These are phyloP conservation scores for Yarrowia keelungensis DNA, from an alignment of 805 yeast species.

Conservation along the genomic window DNA sequence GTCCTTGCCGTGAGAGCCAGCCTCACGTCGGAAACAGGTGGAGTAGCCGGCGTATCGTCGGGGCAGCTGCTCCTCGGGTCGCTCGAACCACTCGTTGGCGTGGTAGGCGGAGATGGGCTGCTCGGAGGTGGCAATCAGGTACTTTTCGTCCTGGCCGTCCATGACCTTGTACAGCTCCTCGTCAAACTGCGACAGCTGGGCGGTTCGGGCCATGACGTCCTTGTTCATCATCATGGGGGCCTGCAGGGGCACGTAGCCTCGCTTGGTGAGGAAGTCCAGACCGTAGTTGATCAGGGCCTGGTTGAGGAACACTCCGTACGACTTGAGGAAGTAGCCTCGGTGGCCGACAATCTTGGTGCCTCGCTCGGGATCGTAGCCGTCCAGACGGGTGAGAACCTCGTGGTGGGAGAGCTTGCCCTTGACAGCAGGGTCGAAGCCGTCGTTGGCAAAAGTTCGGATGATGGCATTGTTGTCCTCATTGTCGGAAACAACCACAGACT, in stretches of 20 bases:
- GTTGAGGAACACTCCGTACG: constrained; percentile 94
- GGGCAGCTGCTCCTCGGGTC: constrained; percentile 95
- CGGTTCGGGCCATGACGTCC: constrained; percentile 99
- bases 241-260: constrained; percentile 88
- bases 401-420: constrained; percentile 92
- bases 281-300: constrained; percentile 98
- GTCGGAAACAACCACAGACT: constrained; percentile 82
- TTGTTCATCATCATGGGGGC: constrained; percentile 99
- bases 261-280: constrained; percentile 75
- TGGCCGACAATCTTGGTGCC: constrained; percentile 98
- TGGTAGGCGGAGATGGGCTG: constrained; percentile 99
- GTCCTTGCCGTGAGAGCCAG: constrained; percentile 98
- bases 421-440: constrained; percentile 70
- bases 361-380: constrained; percentile 98
- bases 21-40: constrained; percentile 99
- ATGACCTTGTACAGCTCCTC: constrained; percentile 97
- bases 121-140: constrained; percentile 97
- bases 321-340: constrained; percentile 96
- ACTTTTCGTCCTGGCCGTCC: constrained; percentile 97
- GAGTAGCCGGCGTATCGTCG: constrained; percentile 97
- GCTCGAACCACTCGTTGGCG: constrained; percentile 97
- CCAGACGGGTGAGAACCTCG: constrained; percentile 90
- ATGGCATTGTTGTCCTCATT: constrained; percentile 92
- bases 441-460: constrained; percentile 87
- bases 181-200: constrained; percentile 96